Evolutionary conservation across 2,329 filamentous ascomycete genomes (phyloP), one percentile per base, ranked within the genome.

Genomic region (Penicillium palitans): DNA sequence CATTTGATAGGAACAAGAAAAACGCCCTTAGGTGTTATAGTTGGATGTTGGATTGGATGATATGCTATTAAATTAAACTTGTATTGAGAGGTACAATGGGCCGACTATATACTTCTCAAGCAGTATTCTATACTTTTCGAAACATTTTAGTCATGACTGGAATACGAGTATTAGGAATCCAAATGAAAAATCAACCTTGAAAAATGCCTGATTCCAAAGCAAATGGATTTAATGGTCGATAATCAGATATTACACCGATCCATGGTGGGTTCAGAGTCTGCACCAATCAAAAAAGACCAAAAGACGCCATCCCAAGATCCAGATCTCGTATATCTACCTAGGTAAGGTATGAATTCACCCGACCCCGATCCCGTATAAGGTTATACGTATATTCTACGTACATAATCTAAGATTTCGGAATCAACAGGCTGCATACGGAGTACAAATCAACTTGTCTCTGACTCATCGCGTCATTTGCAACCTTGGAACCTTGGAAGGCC

Each of bases 1-100:
- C 64, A 68, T 68, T 41, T 7, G 21, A 15, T 40, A 42, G 17
- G 5, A 4, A 35, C 17, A 29, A 29, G n/a, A 19, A 12, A n/a
- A 12, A n/a, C 15, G 44, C 15, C 37, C 8, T 27, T 47, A 2
- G 25, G 21, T 19, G 4, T 8, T 15, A 2, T 15, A 24, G 12
- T 5, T 19, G 6, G 29, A n/a, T 15, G 12, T 12, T 33, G 5
- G 8, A 35, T 29, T 17, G 17, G 45, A 35, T 24, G 33, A 13
- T 19, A 31, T 19, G 31, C 10, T 19, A 25, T 42, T 15, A 19
- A 17, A 29, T 33, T 7, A 42, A 31, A 31, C 10, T 31, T 15
- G 12, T 13, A 13, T 13, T 15, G 12, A 1, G 31, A 27, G 48
- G 24, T 52, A n/a, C 9, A 24, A 10, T 7, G 12, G 37, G 21